Conservation (phyloP, 164 flowering plant species). For the Cinnamomum micranthum region DNA sequence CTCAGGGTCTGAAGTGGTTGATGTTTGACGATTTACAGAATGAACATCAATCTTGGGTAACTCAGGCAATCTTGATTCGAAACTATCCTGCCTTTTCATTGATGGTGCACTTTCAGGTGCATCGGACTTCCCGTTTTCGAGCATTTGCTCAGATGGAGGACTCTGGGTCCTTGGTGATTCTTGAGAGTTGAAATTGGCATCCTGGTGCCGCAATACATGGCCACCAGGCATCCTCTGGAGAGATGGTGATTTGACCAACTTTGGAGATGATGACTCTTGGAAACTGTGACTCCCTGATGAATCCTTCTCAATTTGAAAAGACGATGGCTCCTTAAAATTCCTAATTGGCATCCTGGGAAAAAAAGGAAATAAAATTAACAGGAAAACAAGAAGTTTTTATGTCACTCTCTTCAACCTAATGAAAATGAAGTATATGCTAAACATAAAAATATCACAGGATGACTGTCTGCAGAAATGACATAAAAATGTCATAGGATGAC, state of each 20-base stretch:
- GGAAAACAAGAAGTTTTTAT: background rate
- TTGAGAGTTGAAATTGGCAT: conserved; percentile 46
- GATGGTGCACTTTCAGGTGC: conserved; percentile 67
- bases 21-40: conserved; percentile 36
- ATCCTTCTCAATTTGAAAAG: conserved; percentile 85
- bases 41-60: conserved; percentile 88
- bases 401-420: too few species aligned
- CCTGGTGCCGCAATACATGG: conserved; percentile 47
- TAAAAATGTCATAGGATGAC: background rate
- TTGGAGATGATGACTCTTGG: conserved; percentile 87
- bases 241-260: conserved; percentile 83
- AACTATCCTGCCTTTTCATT: conserved; percentile 84
- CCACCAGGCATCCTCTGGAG: conserved; percentile 66
- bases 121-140: conserved; percentile 63
- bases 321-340: conserved; percentile 55
- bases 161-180: conserved; percentile 73
- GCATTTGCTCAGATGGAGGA: conserved; percentile 73
- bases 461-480: background rate
- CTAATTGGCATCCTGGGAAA: conserved; percentile 64
- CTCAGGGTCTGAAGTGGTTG: conserved; percentile 84
- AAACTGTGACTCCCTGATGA: conserved; percentile 63
- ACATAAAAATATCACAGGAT: background rate
- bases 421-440: background rate
- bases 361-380: background rate
- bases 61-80: conserved; percentile 88